Percentiles rank a stretch among this genome's conserved stretches.
Evolutionary conservation across 2,329 filamentous ascomycete species (phyloP).

Genomic region (Huntiella moniliformis): DNA sequence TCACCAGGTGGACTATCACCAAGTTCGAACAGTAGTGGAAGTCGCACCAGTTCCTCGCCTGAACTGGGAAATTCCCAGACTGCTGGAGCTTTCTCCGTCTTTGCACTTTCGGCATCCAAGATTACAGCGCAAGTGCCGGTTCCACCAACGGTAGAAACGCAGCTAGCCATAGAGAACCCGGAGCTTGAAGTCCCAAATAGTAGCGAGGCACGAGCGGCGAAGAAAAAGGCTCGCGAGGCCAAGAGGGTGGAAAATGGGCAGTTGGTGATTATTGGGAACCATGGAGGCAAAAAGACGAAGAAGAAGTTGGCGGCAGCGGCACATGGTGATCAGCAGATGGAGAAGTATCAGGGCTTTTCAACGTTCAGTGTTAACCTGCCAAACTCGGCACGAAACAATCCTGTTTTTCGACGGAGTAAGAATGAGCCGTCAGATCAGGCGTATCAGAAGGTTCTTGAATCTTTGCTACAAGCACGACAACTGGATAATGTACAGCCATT

Average conservation of each 20-base stretch:
- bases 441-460: conserved; percentile 9
- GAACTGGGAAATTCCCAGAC: neutral
- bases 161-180: conserved; percentile 1
- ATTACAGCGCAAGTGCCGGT: conserved; percentile 7
- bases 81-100: conserved; percentile 8
- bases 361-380: conserved; percentile 6
- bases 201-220: neutral
- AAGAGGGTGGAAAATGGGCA: neutral
- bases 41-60: neutral
- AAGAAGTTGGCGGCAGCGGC: conserved; percentile 4
- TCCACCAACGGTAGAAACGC: neutral
- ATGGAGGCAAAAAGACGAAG: neutral
- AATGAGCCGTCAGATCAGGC: conserved; percentile 1
- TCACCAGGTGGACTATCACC: neutral
- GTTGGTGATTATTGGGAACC: neutral
- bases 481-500: conserved; percentile 3
- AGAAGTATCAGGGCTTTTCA: conserved; percentile 6
- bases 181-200: neutral
- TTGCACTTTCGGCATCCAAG: conserved; percentile 7
- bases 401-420: neutral
- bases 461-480: conserved; percentile 6
- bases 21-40: neutral
- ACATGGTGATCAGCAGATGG: conserved; percentile 4
- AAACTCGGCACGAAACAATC: neutral
- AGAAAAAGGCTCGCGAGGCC: neutral